Conservation (phyloP, 2,329 filamentous ascomycete species). For the Neonectria punicea region DNA sequence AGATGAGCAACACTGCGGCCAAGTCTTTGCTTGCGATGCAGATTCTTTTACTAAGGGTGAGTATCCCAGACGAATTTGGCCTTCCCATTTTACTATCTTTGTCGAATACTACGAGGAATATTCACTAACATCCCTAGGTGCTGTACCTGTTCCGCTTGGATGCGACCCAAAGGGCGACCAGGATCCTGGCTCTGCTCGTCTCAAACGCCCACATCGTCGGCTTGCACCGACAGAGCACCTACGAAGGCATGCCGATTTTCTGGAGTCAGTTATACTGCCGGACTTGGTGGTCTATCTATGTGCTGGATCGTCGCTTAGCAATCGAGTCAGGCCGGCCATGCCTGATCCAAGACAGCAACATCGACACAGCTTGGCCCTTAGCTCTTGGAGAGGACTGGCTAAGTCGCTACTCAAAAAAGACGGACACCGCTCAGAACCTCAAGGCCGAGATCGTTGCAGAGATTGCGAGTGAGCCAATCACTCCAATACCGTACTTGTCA, state of each 20-base stretch:
- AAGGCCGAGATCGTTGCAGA: slow-evolving; percentile 18
- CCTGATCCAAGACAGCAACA: slow-evolving; percentile 32
- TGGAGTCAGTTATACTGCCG: slow-evolving; percentile 30
- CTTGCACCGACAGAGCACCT: slow-evolving; percentile 28
- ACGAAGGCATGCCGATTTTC: slow-evolving; percentile 27
- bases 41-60: slow-evolving; percentile 27
- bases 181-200: slow-evolving; percentile 23
- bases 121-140: slow-evolving; percentile 14
- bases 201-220: slow-evolving; percentile 31
- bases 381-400: slow-evolving; percentile 34
- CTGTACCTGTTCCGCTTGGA: slow-evolving; percentile 33
- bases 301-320: slow-evolving; percentile 30
- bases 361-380: slow-evolving; percentile 25
- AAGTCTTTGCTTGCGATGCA: slow-evolving; percentile 32
- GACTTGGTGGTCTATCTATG: slow-evolving; percentile 29
- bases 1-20: slow-evolving; percentile 28
- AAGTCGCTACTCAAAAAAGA: slow-evolving; percentile 12
- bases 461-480: slow-evolving; percentile 13
- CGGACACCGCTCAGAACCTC: not conserved
- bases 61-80: not conserved
- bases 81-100: too few species aligned
- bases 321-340: slow-evolving; percentile 32
- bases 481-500: slow-evolving; percentile 23
- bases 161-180: slow-evolving; percentile 29
- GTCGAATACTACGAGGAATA: too few species aligned